phyloP scores from a whole-genome alignment of 164 flowering plant species.

The Piper betle region DNA sequence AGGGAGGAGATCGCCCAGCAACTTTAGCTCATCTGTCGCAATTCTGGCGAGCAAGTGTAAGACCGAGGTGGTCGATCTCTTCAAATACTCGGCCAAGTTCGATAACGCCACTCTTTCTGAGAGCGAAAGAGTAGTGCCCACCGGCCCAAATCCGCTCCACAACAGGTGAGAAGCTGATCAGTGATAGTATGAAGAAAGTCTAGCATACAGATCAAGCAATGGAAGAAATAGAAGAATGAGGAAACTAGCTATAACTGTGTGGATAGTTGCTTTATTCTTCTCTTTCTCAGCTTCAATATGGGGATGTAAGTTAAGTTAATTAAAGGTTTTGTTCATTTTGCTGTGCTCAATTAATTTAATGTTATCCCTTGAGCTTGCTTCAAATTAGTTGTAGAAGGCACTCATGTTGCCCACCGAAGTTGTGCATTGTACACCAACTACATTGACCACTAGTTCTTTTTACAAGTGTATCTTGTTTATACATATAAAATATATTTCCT shows the following conservation, averaged over 20 bases:
- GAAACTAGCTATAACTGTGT: not conserved
- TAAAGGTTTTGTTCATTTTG: not conserved
- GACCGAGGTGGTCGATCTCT: conserved; percentile 4
- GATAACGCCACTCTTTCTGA: conserved; percentile 8
- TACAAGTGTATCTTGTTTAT: not conserved
- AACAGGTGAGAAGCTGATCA: conserved; percentile 13
- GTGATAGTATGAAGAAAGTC: not conserved
- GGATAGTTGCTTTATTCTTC: not conserved
- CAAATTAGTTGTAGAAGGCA: not conserved
- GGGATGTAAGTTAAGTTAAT: not conserved
- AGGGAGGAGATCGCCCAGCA: not conserved
- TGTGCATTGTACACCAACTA: not conserved
- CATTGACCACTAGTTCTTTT: not conserved
- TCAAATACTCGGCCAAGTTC: not conserved
- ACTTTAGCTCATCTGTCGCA: not conserved
- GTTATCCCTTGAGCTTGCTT: not conserved
- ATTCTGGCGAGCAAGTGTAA: conserved; percentile 5
- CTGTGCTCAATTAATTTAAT: not conserved
- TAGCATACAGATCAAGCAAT: not conserved
- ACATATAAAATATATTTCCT: too few relatives aligned
- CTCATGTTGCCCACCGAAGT: not conserved
- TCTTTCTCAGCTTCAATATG: not conserved
- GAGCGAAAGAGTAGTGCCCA: conserved; percentile 19
- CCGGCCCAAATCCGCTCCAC: conserved; percentile 27
- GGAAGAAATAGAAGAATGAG: not conserved